phyloP scores from a whole-genome alignment of 2,329 filamentous ascomycete species.

The Diplodia intermedia region DNA sequence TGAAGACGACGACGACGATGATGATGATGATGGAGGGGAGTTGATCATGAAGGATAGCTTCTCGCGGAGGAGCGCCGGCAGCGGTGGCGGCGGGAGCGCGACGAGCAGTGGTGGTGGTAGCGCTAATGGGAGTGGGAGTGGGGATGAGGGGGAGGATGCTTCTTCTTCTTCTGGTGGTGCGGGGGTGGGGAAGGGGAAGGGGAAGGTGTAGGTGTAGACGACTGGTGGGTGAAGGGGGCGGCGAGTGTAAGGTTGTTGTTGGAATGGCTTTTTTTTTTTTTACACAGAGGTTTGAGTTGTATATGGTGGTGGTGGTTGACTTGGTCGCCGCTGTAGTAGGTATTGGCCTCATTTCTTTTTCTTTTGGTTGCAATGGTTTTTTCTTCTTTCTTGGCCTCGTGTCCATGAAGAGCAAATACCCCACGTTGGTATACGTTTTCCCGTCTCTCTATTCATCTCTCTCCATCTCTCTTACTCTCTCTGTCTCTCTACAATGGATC shows the following conservation, averaged over 20 bases:
- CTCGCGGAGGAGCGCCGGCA: constrained; percentile 20
- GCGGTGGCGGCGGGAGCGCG: constrained; percentile 3
- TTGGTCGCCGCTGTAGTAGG: neutral
- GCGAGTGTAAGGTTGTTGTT: no score
- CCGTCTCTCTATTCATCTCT: neutral
- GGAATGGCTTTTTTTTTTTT: no score
- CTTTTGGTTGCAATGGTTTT: neutral
- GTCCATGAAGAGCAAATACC: neutral
- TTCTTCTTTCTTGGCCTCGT: neutral
- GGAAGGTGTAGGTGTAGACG: neutral
- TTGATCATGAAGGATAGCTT: constrained; percentile 29
- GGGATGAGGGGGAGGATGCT: neutral
- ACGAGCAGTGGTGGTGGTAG: neutral
- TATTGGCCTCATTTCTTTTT: neutral
- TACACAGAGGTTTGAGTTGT: neutral
- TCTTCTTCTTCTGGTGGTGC: neutral
- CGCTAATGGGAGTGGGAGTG: constrained; percentile 4
- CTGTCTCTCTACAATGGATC: neutral
- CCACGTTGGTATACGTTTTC: constrained; percentile 3
- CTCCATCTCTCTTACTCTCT: neutral
- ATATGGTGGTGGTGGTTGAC: neutral
- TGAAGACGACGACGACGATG: constrained; percentile 6
- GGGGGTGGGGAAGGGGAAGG: neutral
- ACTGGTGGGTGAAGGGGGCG: neutral
- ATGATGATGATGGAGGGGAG: constrained; percentile 23